Percentiles rank a stretch among this genome's conserved stretches.
These are phyloP conservation scores for Bipolaris oryzae DNA, from an alignment of 2,329 filamentous ascomycete species.

Conservation along the genomic window DNA sequence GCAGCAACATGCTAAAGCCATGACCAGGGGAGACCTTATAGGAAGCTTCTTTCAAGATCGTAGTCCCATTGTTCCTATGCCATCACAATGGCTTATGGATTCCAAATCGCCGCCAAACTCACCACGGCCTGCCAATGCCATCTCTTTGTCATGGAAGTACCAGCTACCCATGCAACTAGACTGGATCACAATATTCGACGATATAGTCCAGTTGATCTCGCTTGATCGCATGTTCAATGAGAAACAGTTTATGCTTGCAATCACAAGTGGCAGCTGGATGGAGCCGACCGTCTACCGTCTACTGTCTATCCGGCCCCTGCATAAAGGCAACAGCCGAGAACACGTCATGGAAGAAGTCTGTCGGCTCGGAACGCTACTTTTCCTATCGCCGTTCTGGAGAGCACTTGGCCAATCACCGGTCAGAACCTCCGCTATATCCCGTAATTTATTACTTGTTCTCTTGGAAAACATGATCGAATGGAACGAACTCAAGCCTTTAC, in stretches of 20 bases:
- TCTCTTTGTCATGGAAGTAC: constrained; percentile 66
- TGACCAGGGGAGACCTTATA: constrained; percentile 34
- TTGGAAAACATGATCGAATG: constrained; percentile 33
- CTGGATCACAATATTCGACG: constrained; percentile 40
- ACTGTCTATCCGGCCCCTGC: constrained; percentile 30
- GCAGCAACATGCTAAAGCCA: constrained; percentile 10
- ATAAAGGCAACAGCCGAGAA: constrained; percentile 15
- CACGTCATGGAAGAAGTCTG: constrained; percentile 39
- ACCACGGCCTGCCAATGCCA: constrained; percentile 59
- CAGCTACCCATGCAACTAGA: constrained; percentile 30
- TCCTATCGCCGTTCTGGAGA: constrained; percentile 37
- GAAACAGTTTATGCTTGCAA: constrained; percentile 27
- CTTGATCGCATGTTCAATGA: constrained; percentile 34
- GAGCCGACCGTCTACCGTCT: constrained; percentile 38
- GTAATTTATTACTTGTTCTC: constrained; percentile 30
- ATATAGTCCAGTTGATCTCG: constrained; percentile 33
- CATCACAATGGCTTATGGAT: constrained; percentile 27
- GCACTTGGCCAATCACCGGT: constrained; percentile 34
- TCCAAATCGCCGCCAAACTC: constrained; percentile 62
- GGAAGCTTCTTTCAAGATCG: constrained; percentile 40
- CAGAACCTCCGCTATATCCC: constrained; percentile 29
- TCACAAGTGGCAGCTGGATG: constrained; percentile 37
- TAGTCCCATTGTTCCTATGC: constrained; percentile 32
- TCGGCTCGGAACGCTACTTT: constrained; percentile 38
- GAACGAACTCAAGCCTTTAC: constrained; percentile 35